Evolutionary conservation across 2,329 filamentous ascomycete genomes (phyloP).

Genomic region (Alternaria arbusti): DNA sequence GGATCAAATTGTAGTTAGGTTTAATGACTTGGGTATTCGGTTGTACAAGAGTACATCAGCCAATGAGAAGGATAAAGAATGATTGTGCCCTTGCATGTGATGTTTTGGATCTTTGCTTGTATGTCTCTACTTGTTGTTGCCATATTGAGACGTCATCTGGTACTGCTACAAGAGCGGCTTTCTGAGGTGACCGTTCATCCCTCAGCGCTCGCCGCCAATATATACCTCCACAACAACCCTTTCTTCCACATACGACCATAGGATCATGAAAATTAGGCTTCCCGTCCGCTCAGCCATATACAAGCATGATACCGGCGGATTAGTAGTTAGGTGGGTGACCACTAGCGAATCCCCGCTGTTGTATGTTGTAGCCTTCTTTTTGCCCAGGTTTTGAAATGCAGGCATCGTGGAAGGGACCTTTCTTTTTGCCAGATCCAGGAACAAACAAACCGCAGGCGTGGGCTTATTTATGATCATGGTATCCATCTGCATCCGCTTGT

Average conservation of each 20-base stretch:
- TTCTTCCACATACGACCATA: too few relatives aligned
- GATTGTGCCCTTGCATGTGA: not conserved
- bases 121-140: not conserved
- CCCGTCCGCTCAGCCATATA: too few relatives aligned
- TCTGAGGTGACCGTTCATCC: too few relatives aligned
- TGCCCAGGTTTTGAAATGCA: too few relatives aligned
- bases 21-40: conserved; percentile 16
- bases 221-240: too few relatives aligned
- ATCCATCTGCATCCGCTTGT: not conserved
- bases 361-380: not conserved
- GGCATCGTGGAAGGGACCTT: too few relatives aligned
- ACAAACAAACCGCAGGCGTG: not conserved
- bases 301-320: too few relatives aligned
- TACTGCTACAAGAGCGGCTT: too few relatives aligned
- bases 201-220: too few relatives aligned
- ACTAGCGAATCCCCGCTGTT: not conserved
- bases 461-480: not conserved
- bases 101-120: not conserved
- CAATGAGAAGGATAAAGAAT: conserved; percentile 2
- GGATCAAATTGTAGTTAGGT: conserved; percentile 31
- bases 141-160: rapidly evolving
- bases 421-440: too few relatives aligned
- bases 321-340: too few relatives aligned
- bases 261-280: too few relatives aligned
- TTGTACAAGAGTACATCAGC: conserved; percentile 20